phyloP scores from a whole-genome alignment of 2,329 filamentous ascomycete species.

The Diaporthe vexans region DNA sequence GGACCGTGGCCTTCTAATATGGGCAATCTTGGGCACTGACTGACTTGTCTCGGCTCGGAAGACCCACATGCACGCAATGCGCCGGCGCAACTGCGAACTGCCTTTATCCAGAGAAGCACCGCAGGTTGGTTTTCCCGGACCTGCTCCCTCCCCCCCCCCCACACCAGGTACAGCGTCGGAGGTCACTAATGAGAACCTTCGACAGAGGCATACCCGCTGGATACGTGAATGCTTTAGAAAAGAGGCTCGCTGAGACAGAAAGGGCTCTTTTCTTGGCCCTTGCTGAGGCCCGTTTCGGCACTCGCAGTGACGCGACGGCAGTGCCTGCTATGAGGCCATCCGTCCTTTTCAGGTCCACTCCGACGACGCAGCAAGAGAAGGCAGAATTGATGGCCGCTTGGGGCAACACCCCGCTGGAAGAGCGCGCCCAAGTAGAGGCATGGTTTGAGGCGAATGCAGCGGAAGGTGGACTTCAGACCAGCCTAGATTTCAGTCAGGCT shows the following conservation, averaged over 20 bases:
- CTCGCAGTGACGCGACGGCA: slow-evolving; percentile 49
- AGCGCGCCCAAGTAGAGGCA: slow-evolving; percentile 13
- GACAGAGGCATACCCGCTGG: slow-evolving; percentile 43
- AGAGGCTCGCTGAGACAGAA: slow-evolving; percentile 43
- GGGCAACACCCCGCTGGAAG: slow-evolving; percentile 12
- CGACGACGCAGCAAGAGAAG: slow-evolving; percentile 39
- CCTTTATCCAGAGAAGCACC: slow-evolving; percentile 34
- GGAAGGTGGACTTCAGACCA: neutral
- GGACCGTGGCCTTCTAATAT: slow-evolving; percentile 8
- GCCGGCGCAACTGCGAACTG: slow-evolving; percentile 24
- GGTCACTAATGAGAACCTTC: neutral
- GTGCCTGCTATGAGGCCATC: slow-evolving; percentile 10
- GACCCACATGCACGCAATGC: slow-evolving; percentile 39
- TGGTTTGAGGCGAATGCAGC: slow-evolving; percentile 37
- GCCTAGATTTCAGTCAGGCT: neutral
- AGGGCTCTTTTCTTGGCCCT: slow-evolving; percentile 42
- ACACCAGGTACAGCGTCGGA: neutral
- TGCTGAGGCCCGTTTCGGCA: slow-evolving; percentile 41
- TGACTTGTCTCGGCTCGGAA: slow-evolving; percentile 9
- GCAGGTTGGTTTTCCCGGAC: slow-evolving; percentile 22
- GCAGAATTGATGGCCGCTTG: slow-evolving; percentile 23
- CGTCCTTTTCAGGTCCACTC: slow-evolving; percentile 9
- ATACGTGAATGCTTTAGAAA: slow-evolving; percentile 43
- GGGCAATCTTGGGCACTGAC: neutral
- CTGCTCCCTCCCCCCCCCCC: neutral